These are phyloP conservation scores for Coemansia umbellata DNA, from an alignment of 192 early-diverging fungal species.

Conservation along the genomic window DNA sequence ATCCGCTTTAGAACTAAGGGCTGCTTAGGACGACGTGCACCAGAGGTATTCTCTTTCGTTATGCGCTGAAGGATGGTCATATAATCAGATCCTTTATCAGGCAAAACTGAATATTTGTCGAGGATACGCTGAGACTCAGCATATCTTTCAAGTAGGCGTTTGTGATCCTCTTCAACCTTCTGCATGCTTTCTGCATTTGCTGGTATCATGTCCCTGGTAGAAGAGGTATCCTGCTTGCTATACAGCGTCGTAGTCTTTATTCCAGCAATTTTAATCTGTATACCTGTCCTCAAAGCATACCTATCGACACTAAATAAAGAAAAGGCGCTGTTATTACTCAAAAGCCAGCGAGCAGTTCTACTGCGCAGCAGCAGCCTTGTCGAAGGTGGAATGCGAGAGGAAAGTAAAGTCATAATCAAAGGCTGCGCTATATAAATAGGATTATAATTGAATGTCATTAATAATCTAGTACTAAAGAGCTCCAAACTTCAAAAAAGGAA, in stretches of 20 bases:
- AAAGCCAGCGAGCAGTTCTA: too few relatives aligned
- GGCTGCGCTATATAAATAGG: too few relatives aligned
- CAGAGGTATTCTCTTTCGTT: constrained; percentile 30
- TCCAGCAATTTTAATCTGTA: too few relatives aligned
- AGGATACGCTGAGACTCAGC: constrained; percentile 44
- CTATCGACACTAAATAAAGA: too few relatives aligned
- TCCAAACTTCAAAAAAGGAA: too few relatives aligned
- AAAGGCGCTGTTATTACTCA: too few relatives aligned
- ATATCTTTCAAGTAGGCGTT: constrained; percentile 41
- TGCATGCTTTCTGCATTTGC: constrained; percentile 14
- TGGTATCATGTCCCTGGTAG: not conserved
- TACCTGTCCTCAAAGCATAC: too few relatives aligned
- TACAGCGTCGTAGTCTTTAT: constrained; percentile 11
- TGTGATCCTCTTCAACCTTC: constrained; percentile 40
- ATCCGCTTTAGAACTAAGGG: constrained; percentile 58
- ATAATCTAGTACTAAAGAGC: too few relatives aligned
- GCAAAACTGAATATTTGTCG: constrained; percentile 50
- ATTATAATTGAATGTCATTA: too few relatives aligned
- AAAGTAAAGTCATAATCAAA: too few relatives aligned
- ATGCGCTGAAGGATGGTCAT: constrained; percentile 46
- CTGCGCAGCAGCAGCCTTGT: too few relatives aligned
- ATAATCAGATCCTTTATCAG: constrained; percentile 43
- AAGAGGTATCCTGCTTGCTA: constrained; percentile 6
- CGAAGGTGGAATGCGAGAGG: too few relatives aligned
- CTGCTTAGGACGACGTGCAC: constrained; percentile 23